Evolutionary conservation across 2,329 filamentous ascomycete genomes (phyloP).

Genomic region (Graphilbum ipis-grandicollis): DNA sequence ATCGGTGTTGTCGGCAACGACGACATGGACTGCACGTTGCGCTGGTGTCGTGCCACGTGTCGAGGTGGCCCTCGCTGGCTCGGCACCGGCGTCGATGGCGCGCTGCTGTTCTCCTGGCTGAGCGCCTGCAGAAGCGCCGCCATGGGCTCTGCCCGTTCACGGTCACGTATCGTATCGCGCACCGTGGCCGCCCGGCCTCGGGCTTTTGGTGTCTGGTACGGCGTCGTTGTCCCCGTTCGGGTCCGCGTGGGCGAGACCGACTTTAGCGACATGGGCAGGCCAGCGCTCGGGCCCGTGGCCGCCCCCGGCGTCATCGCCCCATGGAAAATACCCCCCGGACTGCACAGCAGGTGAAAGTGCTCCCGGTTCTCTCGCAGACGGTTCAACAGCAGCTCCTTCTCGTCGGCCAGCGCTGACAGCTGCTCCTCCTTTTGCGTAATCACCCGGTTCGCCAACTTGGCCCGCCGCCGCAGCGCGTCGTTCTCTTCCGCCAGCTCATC

Average conservation of each 20-base stretch:
- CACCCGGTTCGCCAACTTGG: constrained; percentile 59
- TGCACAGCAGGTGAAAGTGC: constrained; percentile 64
- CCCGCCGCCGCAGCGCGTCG: constrained; percentile 40
- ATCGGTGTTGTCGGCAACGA: constrained; percentile 67
- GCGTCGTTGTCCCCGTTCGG: constrained; percentile 23
- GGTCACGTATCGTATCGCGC: constrained; percentile 17
- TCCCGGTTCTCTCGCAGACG: constrained; percentile 82
- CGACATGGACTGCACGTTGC: constrained; percentile 68
- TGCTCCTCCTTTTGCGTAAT: constrained; percentile 67
- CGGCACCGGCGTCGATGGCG: constrained; percentile 50
- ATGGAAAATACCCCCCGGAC: constrained; percentile 53
- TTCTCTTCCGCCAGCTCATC: constrained; percentile 52
- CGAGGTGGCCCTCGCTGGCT: constrained; percentile 26
- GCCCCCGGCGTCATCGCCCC: constrained; percentile 40
- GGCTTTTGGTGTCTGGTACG: constrained; percentile 31
- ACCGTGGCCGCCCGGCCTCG: constrained; percentile 24
- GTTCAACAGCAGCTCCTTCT: constrained; percentile 60
- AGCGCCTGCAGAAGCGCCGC: constrained; percentile 71
- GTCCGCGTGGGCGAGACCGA: too few species aligned
- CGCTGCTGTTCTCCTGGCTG: constrained; percentile 54
- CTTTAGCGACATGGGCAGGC: constrained; percentile 16
- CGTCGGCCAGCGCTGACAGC: constrained; percentile 50
- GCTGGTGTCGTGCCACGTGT: constrained; percentile 45
- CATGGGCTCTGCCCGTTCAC: constrained; percentile 46
- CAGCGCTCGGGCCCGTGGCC: constrained; percentile 21